phyloP scores from a whole-genome alignment of 2,329 filamentous ascomycete genomes.

The Bipolaris bicolor region DNA sequence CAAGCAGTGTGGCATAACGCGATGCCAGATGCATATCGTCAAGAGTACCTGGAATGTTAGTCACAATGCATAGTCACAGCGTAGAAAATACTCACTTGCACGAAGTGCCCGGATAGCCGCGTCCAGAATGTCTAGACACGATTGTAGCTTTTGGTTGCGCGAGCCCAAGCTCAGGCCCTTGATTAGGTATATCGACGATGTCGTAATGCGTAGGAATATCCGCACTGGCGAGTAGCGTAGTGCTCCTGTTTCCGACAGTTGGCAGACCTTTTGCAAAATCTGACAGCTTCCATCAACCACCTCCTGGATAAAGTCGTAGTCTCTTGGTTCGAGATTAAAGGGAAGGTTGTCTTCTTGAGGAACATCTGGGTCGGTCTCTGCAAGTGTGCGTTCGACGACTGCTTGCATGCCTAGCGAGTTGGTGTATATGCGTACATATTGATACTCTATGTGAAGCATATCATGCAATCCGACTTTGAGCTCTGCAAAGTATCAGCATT shows the following conservation, averaged over 20 bases:
- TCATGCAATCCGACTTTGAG: slow-evolving; percentile 52
- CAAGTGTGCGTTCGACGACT: slow-evolving; percentile 61
- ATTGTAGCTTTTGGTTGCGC: slow-evolving; percentile 56
- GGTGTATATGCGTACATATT: slow-evolving; percentile 53
- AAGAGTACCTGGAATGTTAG: slow-evolving; percentile 45
- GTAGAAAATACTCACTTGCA: slow-evolving; percentile 39
- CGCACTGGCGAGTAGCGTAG: slow-evolving; percentile 61
- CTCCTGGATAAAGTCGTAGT: slow-evolving; percentile 63
- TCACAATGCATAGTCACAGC: neutral
- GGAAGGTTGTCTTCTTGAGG: slow-evolving; percentile 49
- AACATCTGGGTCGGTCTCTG: slow-evolving; percentile 45
- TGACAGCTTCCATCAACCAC: slow-evolving; percentile 62
- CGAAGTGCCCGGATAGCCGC: slow-evolving; percentile 57
- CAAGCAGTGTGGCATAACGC: slow-evolving; percentile 58
- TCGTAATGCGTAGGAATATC: slow-evolving; percentile 61
- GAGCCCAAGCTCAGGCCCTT: slow-evolving; percentile 59
- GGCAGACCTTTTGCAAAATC: slow-evolving; percentile 58
- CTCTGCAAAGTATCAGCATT: slow-evolving; percentile 27
- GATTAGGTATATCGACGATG: slow-evolving; percentile 62
- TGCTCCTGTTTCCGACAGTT: slow-evolving; percentile 54
- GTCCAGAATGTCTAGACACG: slow-evolving; percentile 57
- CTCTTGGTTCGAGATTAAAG: slow-evolving; percentile 55
- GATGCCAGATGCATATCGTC: slow-evolving; percentile 61
- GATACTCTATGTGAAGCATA: slow-evolving; percentile 61
- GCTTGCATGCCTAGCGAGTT: slow-evolving; percentile 62